phyloP scores from a whole-genome alignment of 192 early-diverging fungal genomes.

The Phycomyces nitens region DNA sequence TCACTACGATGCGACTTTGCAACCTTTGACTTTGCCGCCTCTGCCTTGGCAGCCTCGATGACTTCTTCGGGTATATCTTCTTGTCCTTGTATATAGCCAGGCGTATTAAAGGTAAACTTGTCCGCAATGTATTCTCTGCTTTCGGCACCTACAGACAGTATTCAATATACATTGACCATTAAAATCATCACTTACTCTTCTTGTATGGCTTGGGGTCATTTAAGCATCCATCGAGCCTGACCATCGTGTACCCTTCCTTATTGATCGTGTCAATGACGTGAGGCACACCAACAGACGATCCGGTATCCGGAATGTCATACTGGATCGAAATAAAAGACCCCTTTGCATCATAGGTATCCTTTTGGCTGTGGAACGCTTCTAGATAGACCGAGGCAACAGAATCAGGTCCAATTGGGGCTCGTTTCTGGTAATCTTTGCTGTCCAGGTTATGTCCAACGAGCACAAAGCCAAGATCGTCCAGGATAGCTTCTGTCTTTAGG shows the following conservation, averaged over 20 bases:
- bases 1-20: slow-evolving; percentile 1
- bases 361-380: slow-evolving; percentile 39
- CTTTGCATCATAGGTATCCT: slow-evolving; percentile 47
- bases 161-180: too few relatives aligned
- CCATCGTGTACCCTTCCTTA: slow-evolving; percentile 48
- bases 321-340: slow-evolving; percentile 45
- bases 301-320: slow-evolving; percentile 47
- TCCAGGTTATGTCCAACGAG: slow-evolving; percentile 50
- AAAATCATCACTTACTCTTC: slow-evolving; percentile 37
- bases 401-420: slow-evolving; percentile 13
- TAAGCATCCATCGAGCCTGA: slow-evolving; percentile 48
- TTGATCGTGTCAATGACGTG: slow-evolving; percentile 43
- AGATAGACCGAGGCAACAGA: slow-evolving; percentile 39
- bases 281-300: slow-evolving; percentile 37
- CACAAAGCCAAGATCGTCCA: slow-evolving; percentile 42
- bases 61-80: slow-evolving; percentile 12
- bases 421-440: slow-evolving; percentile 42
- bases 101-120: slow-evolving; percentile 38
- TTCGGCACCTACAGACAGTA: slow-evolving; percentile 21
- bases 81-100: slow-evolving; percentile 44
- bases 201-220: slow-evolving; percentile 46
- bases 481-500: slow-evolving; percentile 34
- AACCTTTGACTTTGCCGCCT: background rate
- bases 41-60: background rate
- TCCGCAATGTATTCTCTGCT: slow-evolving; percentile 38